Evolutionary conservation across 2,329 filamentous ascomycete species (phyloP), one percentile per base, ranked within the genome.

Genomic region (Ophiostoma montium): DNA sequence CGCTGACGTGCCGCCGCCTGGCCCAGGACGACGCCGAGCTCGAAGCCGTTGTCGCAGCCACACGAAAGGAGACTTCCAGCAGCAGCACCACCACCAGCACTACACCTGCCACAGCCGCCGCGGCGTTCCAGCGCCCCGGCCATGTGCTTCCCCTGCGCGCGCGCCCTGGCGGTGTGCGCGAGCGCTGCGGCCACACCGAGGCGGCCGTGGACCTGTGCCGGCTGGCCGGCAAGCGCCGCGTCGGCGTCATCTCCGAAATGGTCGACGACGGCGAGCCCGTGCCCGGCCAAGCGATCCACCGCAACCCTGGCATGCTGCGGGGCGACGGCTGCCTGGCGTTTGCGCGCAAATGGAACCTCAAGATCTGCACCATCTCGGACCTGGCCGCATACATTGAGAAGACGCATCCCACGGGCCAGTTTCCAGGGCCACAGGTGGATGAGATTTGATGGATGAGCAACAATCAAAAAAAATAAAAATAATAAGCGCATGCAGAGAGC

Each of bases 341-440:
- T 73, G 92, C 88, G 27, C 79, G 80, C 65, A 80, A 75, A 66
- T 96, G 84, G 80, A 88, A 88, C 5, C 70, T 98, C 57, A 92
- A 84, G 70, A 87, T 94, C 52, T 94, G 89, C 67, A 96, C 92
- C 30, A 96, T 98, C 67, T 88, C 90, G 62, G 88, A 90, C 66
- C 66, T 98, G 67, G 82, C 90, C 27, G 71, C 70, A 50, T 84
- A 94, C 63, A 69, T 95, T 51, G 83, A 92, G 65, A 81, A 79
- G 70, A 80, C 72, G 35, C 82, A 89, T 67, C 81, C 80, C 35
- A 27, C 23, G 35, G 33, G 48, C n/a, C 13, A 35, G 16, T 56
- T 53, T 39, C 48, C 53, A 7, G 55, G 55, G 3, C 52, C 55
- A 19, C 47, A 50, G 33, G 52, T 49, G 27, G 55, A 56, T 18